These are phyloP conservation scores for Macroventuria anomochaeta DNA, from an alignment of 2,329 filamentous ascomycete genomes.

Conservation along the genomic window DNA sequence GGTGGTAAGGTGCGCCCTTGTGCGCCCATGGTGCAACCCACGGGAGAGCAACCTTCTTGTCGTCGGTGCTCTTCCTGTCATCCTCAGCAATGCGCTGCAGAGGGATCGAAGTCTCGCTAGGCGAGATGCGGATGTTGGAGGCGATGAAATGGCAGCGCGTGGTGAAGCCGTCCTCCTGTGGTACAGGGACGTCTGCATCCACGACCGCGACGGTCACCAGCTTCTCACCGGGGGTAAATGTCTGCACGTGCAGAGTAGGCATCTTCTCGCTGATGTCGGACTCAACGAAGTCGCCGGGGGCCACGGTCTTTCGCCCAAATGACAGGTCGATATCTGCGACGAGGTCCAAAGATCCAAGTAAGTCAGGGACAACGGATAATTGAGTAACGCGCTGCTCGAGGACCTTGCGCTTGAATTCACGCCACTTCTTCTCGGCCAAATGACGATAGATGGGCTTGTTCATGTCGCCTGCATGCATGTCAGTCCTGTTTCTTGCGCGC, in stretches of 20 bases:
- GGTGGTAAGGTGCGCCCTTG: constrained; percentile 90
- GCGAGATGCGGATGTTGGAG: constrained; percentile 71
- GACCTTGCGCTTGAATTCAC: constrained; percentile 77
- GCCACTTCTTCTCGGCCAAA: constrained; percentile 88
- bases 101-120: constrained; percentile 52
- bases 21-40: constrained; percentile 89
- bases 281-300: constrained; percentile 79
- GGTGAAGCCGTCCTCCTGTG: constrained; percentile 75
- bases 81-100: constrained; percentile 42
- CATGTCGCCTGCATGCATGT: constrained; percentile 76
- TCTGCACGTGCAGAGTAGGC: constrained; percentile 80
- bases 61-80: constrained; percentile 53
- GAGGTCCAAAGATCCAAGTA: constrained; percentile 81
- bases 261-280: constrained; percentile 74
- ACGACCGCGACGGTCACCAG: constrained; percentile 85
- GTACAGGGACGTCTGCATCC: constrained; percentile 87
- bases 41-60: constrained; percentile 70
- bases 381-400: constrained; percentile 85
- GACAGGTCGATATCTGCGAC: constrained; percentile 79
- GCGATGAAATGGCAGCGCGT: constrained; percentile 89
- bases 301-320: constrained; percentile 73
- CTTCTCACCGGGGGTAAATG: constrained; percentile 81
- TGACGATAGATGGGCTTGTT: constrained; percentile 93
- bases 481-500: not conserved
- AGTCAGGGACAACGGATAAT: constrained; percentile 86